Evolutionary conservation across 163 green algal species (phyloP).

Genomic region (Trebouxia gelatinosa): DNA sequence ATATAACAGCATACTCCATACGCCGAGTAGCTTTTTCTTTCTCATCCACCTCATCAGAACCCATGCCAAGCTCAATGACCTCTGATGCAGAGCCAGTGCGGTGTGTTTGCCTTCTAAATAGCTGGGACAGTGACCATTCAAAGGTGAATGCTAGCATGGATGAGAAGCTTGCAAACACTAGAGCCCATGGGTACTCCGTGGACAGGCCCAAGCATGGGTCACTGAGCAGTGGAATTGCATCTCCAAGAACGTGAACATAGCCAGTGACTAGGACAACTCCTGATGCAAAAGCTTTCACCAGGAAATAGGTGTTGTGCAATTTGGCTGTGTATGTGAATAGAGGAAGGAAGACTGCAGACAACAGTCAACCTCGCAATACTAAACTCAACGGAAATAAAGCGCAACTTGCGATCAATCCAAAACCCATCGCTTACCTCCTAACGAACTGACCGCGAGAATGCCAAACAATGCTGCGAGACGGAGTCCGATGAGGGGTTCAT

Average conservation of each 20-base stretch:
- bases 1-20: background rate
- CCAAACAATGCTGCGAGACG: slow-evolving; percentile 29
- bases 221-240: slow-evolving; percentile 24
- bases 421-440: slow-evolving; percentile 25
- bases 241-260: slow-evolving; percentile 31
- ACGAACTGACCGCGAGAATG: slow-evolving; percentile 13
- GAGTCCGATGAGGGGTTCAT: slow-evolving; percentile 27
- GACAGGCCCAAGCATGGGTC: slow-evolving; percentile 37
- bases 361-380: background rate
- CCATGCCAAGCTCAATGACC: background rate
- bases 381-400: background rate
- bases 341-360: slow-evolving; percentile 11
- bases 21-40: background rate
- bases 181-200: slow-evolving; percentile 29
- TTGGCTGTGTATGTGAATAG: slow-evolving; percentile 8
- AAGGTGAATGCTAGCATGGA: slow-evolving; percentile 30
- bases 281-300: slow-evolving; percentile 29
- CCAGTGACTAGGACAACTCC: slow-evolving; percentile 33
- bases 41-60: background rate
- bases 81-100: too few species aligned
- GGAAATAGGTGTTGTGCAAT: slow-evolving; percentile 8
- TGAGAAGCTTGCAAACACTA: slow-evolving; percentile 27
- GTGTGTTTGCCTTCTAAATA: too few species aligned
- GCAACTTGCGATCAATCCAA: background rate
- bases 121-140: slow-evolving; percentile 21